Evolutionary conservation across 495 filamentous ascomycete genomes (phyloP).

Genomic region (Penicillium bialowiezense): DNA sequence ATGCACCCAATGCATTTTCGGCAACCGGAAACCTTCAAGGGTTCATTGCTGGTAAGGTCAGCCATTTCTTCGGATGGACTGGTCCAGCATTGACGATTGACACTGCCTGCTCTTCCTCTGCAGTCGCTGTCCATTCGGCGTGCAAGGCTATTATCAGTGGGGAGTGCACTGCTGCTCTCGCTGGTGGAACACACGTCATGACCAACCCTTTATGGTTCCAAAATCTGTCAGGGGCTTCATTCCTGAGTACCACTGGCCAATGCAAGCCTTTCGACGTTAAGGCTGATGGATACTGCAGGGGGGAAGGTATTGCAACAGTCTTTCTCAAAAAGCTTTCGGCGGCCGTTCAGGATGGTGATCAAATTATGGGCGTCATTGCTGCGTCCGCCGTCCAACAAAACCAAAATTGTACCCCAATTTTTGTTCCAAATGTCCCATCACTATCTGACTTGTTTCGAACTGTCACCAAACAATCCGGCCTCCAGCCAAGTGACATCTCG

Average conservation of each 20-base stretch:
- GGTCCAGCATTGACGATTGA: constrained; percentile 44
- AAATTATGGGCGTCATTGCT: constrained; percentile 60
- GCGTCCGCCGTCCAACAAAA: constrained; percentile 65
- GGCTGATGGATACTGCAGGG: constrained; percentile 74
- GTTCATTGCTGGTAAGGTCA: constrained; percentile 36
- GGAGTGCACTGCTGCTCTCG: constrained; percentile 38
- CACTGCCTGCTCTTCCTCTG: constrained; percentile 47
- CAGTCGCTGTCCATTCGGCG: constrained; percentile 40
- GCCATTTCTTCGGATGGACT: constrained; percentile 50
- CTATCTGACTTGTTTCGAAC: constrained; percentile 55
- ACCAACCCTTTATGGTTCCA: constrained; percentile 33
- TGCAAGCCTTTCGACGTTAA: constrained; percentile 72
- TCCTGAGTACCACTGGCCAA: constrained; percentile 38
- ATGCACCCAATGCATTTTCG: constrained; percentile 35
- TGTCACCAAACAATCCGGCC: constrained; percentile 52
- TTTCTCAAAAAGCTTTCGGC: constrained; percentile 64
- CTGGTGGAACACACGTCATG: constrained; percentile 43
- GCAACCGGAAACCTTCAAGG: constrained; percentile 33
- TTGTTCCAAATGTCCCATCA: constrained; percentile 63
- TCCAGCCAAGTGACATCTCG: constrained; percentile 61
- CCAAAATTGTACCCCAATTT: constrained; percentile 64
- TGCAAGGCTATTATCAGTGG: constrained; percentile 35
- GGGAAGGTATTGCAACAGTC: constrained; percentile 62
- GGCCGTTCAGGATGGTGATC: constrained; percentile 60
- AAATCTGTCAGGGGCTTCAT: constrained; percentile 35